Base-by-base conservation (phyloP, 768 basidiomycete genomes). In the Nidularia pulvinata region DNA sequence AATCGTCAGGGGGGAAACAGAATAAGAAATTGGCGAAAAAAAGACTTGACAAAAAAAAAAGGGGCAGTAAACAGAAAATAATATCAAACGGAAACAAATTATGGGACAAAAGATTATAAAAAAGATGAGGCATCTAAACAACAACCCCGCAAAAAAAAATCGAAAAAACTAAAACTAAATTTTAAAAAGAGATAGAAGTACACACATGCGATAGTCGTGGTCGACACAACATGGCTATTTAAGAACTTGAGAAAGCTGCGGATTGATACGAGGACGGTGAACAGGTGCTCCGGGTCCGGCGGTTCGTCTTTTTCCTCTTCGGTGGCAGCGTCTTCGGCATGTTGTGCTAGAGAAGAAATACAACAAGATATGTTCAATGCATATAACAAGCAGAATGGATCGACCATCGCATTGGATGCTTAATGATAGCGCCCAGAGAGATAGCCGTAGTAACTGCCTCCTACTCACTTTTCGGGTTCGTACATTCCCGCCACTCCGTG, bases 141-240 rank as follows among this genome's bases (percentile, higher is more conserved):
- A n/a, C n/a, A n/a, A n/a, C n/a, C n/a, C n/a, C n/a, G n/a, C n/a
- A n/a, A n/a, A n/a, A n/a, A n/a, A n/a, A n/a, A n/a, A n/a, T n/a
- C n/a, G n/a, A n/a, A n/a, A n/a, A n/a, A n/a, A n/a, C n/a, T n/a
- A n/a, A n/a, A n/a, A n/a, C n/a, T n/a, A n/a, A n/a, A n/a, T n/a
- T n/a, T n/a, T n/a, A 25, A 25, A 25, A 25, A 25, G 4, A 25
- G 25, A 25, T 25, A 25, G 25, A 25, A 25, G 25, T 25, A 74
- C 89, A 45, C 59, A 92, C 93, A 90, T 33, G 90, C 91, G 55
- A 95, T 93, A 0, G 92, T 93, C 2, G 89, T 88, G 0, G 85
- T 88, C 3, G 89, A 91, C 33, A 95, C 85, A 25, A 86, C 80
- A 65, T 94, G 88, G 52, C 86, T 85, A 59, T 80, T 87, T 56